Percentiles rank a stretch among this genome's conserved stretches.
Evolutionary conservation across 2,329 filamentous ascomycete species (phyloP).

Genomic region (Hymenoscyphus albidus): DNA sequence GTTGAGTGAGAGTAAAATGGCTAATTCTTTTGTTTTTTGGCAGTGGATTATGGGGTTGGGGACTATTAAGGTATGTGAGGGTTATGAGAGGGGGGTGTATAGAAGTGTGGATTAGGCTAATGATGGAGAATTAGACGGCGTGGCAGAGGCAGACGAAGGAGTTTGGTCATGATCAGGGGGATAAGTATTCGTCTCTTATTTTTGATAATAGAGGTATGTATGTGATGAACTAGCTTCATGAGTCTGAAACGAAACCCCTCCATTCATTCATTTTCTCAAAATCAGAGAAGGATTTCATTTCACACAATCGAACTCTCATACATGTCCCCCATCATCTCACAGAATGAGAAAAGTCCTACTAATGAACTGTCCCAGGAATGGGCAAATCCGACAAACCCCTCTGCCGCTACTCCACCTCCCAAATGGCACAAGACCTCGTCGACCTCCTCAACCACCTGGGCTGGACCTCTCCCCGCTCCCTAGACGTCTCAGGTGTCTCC

Average conservation of each 20-base stretch:
- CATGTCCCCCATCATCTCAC: background rate
- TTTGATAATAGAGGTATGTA: conserved; percentile 69
- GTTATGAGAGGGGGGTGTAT: too few species aligned
- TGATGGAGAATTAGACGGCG: conserved; percentile 42
- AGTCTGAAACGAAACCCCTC: background rate
- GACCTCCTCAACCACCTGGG: conserved; percentile 67
- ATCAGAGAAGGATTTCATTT: too few species aligned
- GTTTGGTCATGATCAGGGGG: conserved; percentile 68
- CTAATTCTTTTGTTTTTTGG: conserved; percentile 12
- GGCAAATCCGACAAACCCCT: conserved; percentile 75
- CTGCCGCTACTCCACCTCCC: conserved; percentile 72
- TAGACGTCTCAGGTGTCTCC: conserved; percentile 73
- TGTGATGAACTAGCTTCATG: too few species aligned
- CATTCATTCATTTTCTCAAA: background rate
- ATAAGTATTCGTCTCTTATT: conserved; percentile 69
- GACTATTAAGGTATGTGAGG: conserved; percentile 45
- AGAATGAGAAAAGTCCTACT: conserved; percentile 2
- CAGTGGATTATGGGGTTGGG: conserved; percentile 81
- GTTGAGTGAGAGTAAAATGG: conserved; percentile 12
- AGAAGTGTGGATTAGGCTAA: background rate
- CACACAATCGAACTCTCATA: background rate
- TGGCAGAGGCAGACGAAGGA: conserved; percentile 83
- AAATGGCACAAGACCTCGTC: conserved; percentile 76
- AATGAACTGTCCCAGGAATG: conserved; percentile 46
- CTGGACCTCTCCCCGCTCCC: conserved; percentile 56